These are phyloP conservation scores for Hypomyces perniciosus DNA, from an alignment of 2,329 filamentous ascomycete species.

Conservation along the genomic window DNA sequence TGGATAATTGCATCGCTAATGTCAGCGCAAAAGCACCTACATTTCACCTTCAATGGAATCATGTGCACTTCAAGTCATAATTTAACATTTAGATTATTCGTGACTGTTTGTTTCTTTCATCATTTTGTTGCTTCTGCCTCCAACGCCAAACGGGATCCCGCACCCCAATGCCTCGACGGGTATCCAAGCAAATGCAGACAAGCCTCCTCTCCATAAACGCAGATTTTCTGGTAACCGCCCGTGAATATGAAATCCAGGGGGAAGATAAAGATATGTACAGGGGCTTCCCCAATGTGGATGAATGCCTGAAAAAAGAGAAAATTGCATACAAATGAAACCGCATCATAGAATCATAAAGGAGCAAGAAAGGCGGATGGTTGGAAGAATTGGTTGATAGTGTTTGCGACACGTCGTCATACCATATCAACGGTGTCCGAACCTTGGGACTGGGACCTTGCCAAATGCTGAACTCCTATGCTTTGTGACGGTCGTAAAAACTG, in stretches of 20 bases:
- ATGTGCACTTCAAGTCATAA: neutral
- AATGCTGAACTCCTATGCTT: slow-evolving; percentile 9
- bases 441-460: slow-evolving; percentile 12
- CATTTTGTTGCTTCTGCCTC: slow-evolving; percentile 6
- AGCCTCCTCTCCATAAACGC: slow-evolving; percentile 1
- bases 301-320: slow-evolving; percentile 2
- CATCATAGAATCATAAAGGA: slow-evolving; percentile 7
- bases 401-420: neutral
- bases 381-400: slow-evolving; percentile 3
- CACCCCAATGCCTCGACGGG: slow-evolving; percentile 25
- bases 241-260: slow-evolving; percentile 5
- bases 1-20: too few relatives aligned
- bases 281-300: neutral
- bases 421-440: slow-evolving; percentile 4
- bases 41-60: too few relatives aligned
- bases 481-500: neutral
- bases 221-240: slow-evolving; percentile 12
- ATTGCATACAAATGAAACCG: slow-evolving; percentile 7
- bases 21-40: too few relatives aligned
- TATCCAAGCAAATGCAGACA: slow-evolving; percentile 26
- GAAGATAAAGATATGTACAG: slow-evolving; percentile 14
- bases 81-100: neutral
- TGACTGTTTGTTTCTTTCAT: neutral
- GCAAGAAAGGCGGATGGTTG: slow-evolving; percentile 2
- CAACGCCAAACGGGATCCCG: slow-evolving; percentile 10